Conservation (phyloP, 176 grass and related monocot genomes). For the Alopecurus myosuroides region DNA sequence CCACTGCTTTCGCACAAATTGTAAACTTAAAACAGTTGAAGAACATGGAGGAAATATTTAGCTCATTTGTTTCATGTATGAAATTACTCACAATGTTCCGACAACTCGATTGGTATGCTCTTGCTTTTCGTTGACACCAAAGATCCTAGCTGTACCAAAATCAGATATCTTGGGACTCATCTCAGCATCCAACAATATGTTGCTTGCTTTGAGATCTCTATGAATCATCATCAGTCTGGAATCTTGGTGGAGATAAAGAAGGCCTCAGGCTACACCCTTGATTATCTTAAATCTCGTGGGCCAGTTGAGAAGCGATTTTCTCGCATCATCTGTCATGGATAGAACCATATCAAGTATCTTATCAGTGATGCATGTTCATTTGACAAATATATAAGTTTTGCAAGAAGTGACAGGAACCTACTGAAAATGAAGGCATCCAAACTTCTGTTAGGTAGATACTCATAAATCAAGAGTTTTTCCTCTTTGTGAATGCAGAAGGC, state of each 20-base stretch:
- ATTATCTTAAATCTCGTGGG: constrained; percentile 53
- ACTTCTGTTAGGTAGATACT: constrained; percentile 46
- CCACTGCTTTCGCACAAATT: constrained; percentile 21
- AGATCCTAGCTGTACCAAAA: constrained; percentile 42
- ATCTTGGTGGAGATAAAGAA: constrained; percentile 71
- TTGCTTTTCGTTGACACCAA: constrained; percentile 26
- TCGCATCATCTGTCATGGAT: constrained; percentile 14
- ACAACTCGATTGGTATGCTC: constrained; percentile 31
- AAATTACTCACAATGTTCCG: constrained; percentile 46
- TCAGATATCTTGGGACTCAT: constrained; percentile 52
- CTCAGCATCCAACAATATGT: constrained; percentile 38
- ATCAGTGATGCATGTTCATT: background rate
- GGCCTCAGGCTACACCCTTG: constrained; percentile 40
- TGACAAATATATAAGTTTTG: background rate
- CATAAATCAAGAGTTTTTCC: constrained; percentile 46
- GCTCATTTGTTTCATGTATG: background rate
- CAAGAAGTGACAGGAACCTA: constrained; percentile 1
- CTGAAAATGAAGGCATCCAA: constrained; percentile 53
- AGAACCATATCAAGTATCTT: background rate
- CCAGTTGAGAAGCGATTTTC: constrained; percentile 37
- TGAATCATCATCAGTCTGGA: constrained; percentile 44
- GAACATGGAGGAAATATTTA: background rate
- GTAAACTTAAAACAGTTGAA: background rate
- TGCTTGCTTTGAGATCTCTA: constrained; percentile 50
- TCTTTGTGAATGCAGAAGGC: constrained; percentile 28